A percentile compares a stretch with the other conserved stretches of the same genome.
phyloP scores from a whole-genome alignment of 2,329 filamentous ascomycete genomes.

The Didymella exigua region DNA sequence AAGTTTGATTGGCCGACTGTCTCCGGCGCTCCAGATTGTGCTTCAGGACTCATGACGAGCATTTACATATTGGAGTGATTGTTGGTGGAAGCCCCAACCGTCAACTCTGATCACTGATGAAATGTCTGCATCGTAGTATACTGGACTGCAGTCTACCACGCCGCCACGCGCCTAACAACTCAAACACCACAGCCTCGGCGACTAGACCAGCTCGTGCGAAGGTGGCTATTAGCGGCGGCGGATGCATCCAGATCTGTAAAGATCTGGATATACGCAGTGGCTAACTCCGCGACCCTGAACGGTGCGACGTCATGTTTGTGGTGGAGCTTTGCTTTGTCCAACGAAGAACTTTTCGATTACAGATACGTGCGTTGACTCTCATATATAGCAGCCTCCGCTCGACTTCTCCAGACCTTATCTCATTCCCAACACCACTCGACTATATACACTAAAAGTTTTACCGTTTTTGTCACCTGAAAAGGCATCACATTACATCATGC shows the following conservation, averaged over 20 bases:
- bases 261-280: conserved; percentile 15
- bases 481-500: conserved; percentile 29
- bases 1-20: conserved; percentile 13
- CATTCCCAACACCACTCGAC: conserved; percentile 1
- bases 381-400: conserved; percentile 21
- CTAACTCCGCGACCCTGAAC: conserved; percentile 19
- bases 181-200: background rate
- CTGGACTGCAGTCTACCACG: background rate
- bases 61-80: background rate
- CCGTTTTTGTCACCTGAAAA: conserved; percentile 3
- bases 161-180: background rate
- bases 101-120: background rate
- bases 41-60: background rate
- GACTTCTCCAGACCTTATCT: background rate
- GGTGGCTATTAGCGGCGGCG: conserved; percentile 20
- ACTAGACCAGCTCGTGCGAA: conserved; percentile 8
- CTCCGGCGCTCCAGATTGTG: conserved; percentile 2
- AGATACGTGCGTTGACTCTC: background rate
- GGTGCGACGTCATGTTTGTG: conserved; percentile 28
- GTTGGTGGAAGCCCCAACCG: background rate
- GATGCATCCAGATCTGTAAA: conserved; percentile 15
- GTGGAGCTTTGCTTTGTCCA: conserved; percentile 9
- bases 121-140: background rate
- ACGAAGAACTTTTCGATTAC: conserved; percentile 19
- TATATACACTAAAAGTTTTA: conserved; percentile 1